Percentiles rank a stretch among this genome's conserved stretches.
Evolutionary conservation across 2,329 filamentous ascomycete species (phyloP).

Genomic region (Colletotrichum neosansevieriae): DNA sequence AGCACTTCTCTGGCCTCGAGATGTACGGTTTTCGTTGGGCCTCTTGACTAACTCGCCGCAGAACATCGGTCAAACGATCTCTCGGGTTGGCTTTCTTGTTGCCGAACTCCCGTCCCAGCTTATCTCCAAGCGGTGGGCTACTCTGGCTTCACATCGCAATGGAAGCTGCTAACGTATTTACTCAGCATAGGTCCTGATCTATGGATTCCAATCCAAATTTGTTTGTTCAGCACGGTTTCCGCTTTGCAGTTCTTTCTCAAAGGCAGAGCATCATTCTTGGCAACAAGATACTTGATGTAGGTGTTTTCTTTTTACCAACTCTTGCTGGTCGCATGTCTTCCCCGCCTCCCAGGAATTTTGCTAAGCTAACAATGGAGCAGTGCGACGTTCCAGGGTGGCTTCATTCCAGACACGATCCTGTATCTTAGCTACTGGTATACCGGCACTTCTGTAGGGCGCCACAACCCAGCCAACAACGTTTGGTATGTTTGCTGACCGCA

Average conservation of each 20-base stretch:
- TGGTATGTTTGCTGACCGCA: conserved; percentile 13
- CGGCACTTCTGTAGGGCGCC: conserved; percentile 56
- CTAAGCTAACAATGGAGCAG: background rate
- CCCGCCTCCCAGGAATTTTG: too few species aligned
- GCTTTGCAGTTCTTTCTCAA: conserved; percentile 48
- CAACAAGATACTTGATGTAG: conserved; percentile 54
- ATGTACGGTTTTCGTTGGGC: background rate
- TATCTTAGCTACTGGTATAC: conserved; percentile 77
- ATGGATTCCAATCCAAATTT: conserved; percentile 47
- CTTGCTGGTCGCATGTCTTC: too few species aligned
- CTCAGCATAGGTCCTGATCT: conserved; percentile 46
- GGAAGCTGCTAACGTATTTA: background rate
- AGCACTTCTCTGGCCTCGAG: background rate
- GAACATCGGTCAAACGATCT: conserved; percentile 68
- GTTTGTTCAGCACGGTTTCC: conserved; percentile 39
- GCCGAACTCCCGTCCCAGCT: conserved; percentile 73
- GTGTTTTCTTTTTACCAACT: conserved; percentile 39
- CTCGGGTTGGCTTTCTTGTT: conserved; percentile 64
- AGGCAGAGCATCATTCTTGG: conserved; percentile 54
- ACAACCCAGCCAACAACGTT: rapidly evolving
- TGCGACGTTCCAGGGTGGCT: conserved; percentile 55
- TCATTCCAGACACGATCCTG: conserved; percentile 50
- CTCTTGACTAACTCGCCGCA: conserved; percentile 40
- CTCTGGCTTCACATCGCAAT: rapidly evolving
- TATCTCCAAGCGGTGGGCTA: conserved; percentile 61